Conservation (phyloP, 2,329 filamentous ascomycete species). For the Stemphylium beticola region DNA sequence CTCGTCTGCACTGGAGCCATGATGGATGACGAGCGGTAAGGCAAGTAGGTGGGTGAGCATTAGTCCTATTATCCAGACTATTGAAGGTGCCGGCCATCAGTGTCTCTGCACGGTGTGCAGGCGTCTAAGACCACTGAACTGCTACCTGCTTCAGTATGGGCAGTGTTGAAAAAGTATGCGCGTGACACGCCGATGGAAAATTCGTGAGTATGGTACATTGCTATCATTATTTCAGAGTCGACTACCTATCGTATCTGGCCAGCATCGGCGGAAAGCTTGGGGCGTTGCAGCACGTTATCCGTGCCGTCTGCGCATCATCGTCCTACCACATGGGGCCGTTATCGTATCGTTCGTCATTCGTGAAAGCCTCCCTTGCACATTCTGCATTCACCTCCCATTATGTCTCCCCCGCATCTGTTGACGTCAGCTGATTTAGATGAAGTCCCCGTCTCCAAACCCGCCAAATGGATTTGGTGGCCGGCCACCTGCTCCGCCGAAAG, state of each 20-base stretch:
- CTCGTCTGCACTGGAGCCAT: too few species aligned
- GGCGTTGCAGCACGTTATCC: conserved; percentile 1
- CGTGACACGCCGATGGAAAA: too few species aligned
- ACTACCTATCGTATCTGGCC: background rate
- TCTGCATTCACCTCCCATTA: background rate
- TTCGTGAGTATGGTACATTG: background rate
- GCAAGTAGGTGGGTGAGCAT: too few species aligned
- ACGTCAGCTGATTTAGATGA: conserved; percentile 50
- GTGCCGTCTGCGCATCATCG: conserved; percentile 5
- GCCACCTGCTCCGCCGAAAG: conserved; percentile 52
- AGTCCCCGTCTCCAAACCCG: conserved; percentile 66
- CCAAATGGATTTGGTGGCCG: conserved; percentile 65
- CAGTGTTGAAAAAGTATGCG: too few species aligned
- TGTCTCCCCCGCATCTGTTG: background rate
- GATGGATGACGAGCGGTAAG: too few species aligned
- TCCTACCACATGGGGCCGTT: background rate
- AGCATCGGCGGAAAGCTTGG: background rate
- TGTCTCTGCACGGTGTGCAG: too few species aligned
- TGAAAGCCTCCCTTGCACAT: background rate
- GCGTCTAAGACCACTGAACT: too few species aligned
- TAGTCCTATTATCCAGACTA: too few species aligned
- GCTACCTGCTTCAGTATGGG: too few species aligned
- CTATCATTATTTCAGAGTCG: background rate
- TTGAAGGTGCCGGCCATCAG: too few species aligned
- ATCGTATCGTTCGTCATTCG: conserved; percentile 7